Evolutionary conservation across 1,284 basidiomycete species (phyloP).

Genomic region (Erythrobasidium hasegawianum): DNA sequence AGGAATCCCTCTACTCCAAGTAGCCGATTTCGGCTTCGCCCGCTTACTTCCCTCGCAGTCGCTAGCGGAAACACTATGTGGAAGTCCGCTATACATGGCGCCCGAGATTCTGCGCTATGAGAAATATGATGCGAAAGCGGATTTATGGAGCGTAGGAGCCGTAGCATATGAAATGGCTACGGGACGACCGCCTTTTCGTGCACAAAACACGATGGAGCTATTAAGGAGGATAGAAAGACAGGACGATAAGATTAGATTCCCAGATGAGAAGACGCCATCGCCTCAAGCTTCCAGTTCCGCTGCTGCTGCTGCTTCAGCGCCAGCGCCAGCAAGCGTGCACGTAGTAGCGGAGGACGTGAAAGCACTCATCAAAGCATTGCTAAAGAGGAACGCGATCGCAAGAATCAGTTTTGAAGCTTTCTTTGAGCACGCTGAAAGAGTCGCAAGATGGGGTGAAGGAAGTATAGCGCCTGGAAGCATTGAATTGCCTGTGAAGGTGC

Average conservation of each 20-base stretch:
- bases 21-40: slow-evolving; percentile 98
- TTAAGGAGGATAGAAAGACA: slow-evolving; percentile 87
- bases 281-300: slow-evolving; percentile 46
- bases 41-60: slow-evolving; percentile 83
- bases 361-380: slow-evolving; percentile 71
- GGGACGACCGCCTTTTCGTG: slow-evolving; percentile 89
- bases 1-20: slow-evolving; percentile 89
- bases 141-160: slow-evolving; percentile 96
- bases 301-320: slow-evolving; percentile 45
- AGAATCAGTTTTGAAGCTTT: slow-evolving; percentile 89
- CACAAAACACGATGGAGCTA: slow-evolving; percentile 92
- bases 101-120: slow-evolving; percentile 96
- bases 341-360: slow-evolving; percentile 79
- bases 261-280: slow-evolving; percentile 65
- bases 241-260: slow-evolving; percentile 72
- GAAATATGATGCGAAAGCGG: slow-evolving; percentile 96
- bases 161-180: slow-evolving; percentile 94
- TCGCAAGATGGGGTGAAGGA: slow-evolving; percentile 36
- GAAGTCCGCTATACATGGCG: slow-evolving; percentile 99
- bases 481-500: neutral
- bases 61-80: slow-evolving; percentile 96
- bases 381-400: slow-evolving; percentile 79
- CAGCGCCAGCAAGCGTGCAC: slow-evolving; percentile 29
- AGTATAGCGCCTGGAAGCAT: slow-evolving; percentile 30
- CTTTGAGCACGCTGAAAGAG: slow-evolving; percentile 59